phyloP scores from a whole-genome alignment of 2,329 filamentous ascomycete genomes.

The Fulvia fulva region DNA sequence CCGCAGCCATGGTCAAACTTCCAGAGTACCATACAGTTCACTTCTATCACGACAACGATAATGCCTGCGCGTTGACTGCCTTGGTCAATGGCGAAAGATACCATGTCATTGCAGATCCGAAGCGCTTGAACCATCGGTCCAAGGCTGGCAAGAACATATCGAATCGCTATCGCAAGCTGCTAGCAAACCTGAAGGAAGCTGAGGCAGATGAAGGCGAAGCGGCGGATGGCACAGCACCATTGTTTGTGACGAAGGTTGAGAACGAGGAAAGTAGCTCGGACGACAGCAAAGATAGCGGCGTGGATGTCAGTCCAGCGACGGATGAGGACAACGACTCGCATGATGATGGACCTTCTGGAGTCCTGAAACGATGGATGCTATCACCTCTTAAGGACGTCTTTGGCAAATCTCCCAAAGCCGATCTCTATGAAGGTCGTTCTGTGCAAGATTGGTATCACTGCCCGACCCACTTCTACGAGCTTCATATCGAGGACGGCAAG shows the following conservation, averaged over 20 bases:
- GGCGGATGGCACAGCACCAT: constrained; percentile 13
- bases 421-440: constrained; percentile 11
- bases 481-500: constrained; percentile 24
- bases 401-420: constrained; percentile 3
- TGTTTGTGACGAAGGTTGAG: constrained; percentile 19
- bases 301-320: constrained; percentile 21
- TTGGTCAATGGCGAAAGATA: constrained; percentile 30
- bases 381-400: constrained; percentile 21
- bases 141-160: constrained; percentile 19
- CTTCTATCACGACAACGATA: constrained; percentile 32
- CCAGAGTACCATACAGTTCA: constrained; percentile 30
- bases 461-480: constrained; percentile 29
- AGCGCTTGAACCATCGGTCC: constrained; percentile 20
- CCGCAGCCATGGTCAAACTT: constrained; percentile 17
- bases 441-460: constrained; percentile 33
- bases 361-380: constrained; percentile 32
- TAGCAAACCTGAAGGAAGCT: constrained; percentile 22
- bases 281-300: constrained; percentile 25
- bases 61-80: constrained; percentile 32
- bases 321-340: constrained; percentile 21
- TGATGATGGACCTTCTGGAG: constrained; percentile 13
- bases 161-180: constrained; percentile 23
- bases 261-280: constrained; percentile 18
- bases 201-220: constrained; percentile 7
- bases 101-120: constrained; percentile 32